Conservation (phyloP, 345 rosid genomes). For the Microthlaspi erraticum region DNA sequence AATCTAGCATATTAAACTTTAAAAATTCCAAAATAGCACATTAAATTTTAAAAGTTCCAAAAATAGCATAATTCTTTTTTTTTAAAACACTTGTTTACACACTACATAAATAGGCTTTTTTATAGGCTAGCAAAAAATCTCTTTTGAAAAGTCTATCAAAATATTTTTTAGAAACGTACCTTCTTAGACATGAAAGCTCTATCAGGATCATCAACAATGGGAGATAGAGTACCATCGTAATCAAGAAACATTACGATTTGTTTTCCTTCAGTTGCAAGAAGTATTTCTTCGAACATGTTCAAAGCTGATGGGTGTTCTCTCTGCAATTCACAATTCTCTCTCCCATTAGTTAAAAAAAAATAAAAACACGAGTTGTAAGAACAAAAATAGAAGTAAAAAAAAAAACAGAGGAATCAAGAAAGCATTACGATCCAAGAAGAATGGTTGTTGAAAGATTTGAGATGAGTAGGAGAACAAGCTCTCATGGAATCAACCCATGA, state of each 20-base stretch:
- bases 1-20: too few relatives aligned
- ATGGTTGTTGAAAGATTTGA: slow-evolving; percentile 37
- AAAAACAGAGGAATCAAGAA: slow-evolving; percentile 35
- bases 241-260: slow-evolving; percentile 87
- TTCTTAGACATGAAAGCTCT: slow-evolving; percentile 79
- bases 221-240: slow-evolving; percentile 92
- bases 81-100: too few relatives aligned
- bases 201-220: slow-evolving; percentile 92
- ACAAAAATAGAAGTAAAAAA: slow-evolving; percentile 16
- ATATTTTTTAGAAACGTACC: slow-evolving; percentile 44
- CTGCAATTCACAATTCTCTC: slow-evolving; percentile 44
- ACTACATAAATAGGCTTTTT: too few relatives aligned
- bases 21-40: too few relatives aligned
- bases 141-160: not conserved
- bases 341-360: slow-evolving; percentile 36
- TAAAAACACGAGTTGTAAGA: not conserved
- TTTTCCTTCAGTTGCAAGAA: slow-evolving; percentile 64
- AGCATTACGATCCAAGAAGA: slow-evolving; percentile 54
- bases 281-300: slow-evolving; percentile 71
- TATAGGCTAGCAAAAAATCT: not conserved
- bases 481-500: slow-evolving; percentile 86
- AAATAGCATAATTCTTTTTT: too few relatives aligned
- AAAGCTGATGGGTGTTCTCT: slow-evolving; percentile 83
- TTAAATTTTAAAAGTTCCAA: too few relatives aligned
- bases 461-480: slow-evolving; percentile 80